Evolutionary conservation across 345 rosid genomes (phyloP).

Genomic region (Excoecaria cochinchinensis): DNA sequence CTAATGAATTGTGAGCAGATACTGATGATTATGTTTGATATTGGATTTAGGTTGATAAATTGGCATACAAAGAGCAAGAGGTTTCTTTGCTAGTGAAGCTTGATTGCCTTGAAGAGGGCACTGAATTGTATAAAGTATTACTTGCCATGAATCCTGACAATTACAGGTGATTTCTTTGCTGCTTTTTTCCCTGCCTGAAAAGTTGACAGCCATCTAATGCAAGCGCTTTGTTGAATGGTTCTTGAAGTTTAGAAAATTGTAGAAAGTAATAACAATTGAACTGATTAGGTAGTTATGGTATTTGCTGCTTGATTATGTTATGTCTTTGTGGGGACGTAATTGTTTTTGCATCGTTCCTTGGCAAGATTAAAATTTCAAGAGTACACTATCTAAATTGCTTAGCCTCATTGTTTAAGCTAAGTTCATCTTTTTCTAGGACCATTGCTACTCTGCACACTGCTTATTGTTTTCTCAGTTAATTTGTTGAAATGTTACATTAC

Average conservation of each 20-base stretch:
- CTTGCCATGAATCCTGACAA: conserved; percentile 96
- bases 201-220: not conserved
- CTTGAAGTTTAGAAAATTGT: too few relatives aligned
- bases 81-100: conserved; percentile 76
- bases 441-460: not conserved
- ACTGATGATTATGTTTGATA: conserved; percentile 21
- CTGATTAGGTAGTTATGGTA: too few relatives aligned
- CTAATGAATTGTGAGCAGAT: conserved; percentile 12
- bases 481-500: not conserved
- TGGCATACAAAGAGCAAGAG: conserved; percentile 84
- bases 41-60: conserved; percentile 72
- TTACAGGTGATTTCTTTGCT: conserved; percentile 60
- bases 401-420: too few relatives aligned
- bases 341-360: too few relatives aligned
- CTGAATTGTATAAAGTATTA: conserved; percentile 60
- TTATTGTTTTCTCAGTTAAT: too few relatives aligned
- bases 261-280: too few relatives aligned
- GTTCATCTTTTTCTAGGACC: too few relatives aligned
- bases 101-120: conserved; percentile 75
- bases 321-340: too few relatives aligned
- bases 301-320: too few relatives aligned
- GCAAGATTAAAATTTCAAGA: too few relatives aligned
- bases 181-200: not conserved
- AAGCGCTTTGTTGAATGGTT: too few relatives aligned
- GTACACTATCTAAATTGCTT: too few relatives aligned